Evolutionary conservation across 306 rosid species (phyloP), one percentile per base, ranked within the genome.

Genomic region (Amphicarpaea edgeworthii): DNA sequence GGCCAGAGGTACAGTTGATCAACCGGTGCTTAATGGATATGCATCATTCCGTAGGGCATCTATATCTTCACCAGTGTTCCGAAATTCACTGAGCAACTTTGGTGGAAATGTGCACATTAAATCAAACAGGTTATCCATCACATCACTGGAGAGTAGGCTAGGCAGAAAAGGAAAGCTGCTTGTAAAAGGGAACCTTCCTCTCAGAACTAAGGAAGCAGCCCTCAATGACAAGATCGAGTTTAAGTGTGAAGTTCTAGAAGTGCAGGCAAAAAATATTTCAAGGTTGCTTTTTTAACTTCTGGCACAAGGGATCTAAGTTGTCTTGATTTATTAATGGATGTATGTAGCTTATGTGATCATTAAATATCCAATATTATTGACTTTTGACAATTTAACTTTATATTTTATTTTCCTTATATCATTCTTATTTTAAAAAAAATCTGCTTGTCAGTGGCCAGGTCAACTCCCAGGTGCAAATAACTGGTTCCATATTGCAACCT

Each of bases 141-240:
- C 88, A 53, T 92, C 94, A 15, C 72, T 95, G 92, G 97, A 95
- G 81, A 86, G 98, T 75, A 91, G 96, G 81, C 85, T 95, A 75
- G 77, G 97, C 83, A 82, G 96, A 87, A 88, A 87, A 84, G 98
- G 98, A 23, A 92, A 92, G 84, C 65, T 95, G 74, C 81, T 84
- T 43, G 79, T 95, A 50, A 95, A 90, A 79, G 98, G 98, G 83
- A 95, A 87, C 80, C 94, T 95, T 76, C 98, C 97, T 40, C 98
- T 95, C 68, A 86, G 93, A 87, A 84, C 86, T 38, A 87, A 84
- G 82, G 97, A 95, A 86, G 87, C 92, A 79, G 80, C 87, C 72
- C 88, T 72, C 17, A 84, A 81, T 53, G 97, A 95, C 83, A 92
- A 88, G 84, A 89, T 95, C 46, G 97, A 95, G 68, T 72, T 95